Conservation (phyloP, 1,139 yeast genomes). For the Suhomyces anneliseae region DNA sequence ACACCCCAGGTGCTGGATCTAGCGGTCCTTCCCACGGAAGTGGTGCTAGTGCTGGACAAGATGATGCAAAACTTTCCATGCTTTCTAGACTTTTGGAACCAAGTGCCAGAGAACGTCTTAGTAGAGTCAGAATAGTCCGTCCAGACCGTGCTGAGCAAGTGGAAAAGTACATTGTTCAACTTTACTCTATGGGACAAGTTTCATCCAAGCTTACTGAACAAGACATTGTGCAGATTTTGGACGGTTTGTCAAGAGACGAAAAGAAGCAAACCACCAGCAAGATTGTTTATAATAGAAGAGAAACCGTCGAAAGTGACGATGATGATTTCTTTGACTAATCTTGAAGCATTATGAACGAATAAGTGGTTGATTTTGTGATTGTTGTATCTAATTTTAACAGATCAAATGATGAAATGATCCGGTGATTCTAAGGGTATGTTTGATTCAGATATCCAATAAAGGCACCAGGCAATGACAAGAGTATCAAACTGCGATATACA, state of each 20-base stretch:
- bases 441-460: too few species aligned
- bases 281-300: constrained; percentile 38
- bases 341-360: background rate
- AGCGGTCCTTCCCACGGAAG: constrained; percentile 10
- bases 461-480: too few species aligned
- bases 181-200: constrained; percentile 80
- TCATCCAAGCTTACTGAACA: constrained; percentile 70
- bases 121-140: constrained; percentile 83
- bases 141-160: constrained; percentile 90
- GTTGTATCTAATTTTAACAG: background rate
- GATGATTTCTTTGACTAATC: constrained; percentile 18
- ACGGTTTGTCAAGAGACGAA: constrained; percentile 81
- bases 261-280: constrained; percentile 58
- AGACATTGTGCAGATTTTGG: constrained; percentile 79
- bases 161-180: constrained; percentile 73
- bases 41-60: constrained; percentile 19
- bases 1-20: constrained; percentile 21
- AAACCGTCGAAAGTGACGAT: constrained; percentile 14
- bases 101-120: constrained; percentile 82
- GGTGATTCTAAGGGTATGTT: too few species aligned
- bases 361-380: background rate
- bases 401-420: too few species aligned
- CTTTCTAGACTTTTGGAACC: constrained; percentile 75
- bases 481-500: too few species aligned
- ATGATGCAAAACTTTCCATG: constrained; percentile 39